Percentiles rank a stretch among this genome's conserved stretches.
phyloP scores from a whole-genome alignment of 495 filamentous ascomycete species.

The Tuber indicum region DNA sequence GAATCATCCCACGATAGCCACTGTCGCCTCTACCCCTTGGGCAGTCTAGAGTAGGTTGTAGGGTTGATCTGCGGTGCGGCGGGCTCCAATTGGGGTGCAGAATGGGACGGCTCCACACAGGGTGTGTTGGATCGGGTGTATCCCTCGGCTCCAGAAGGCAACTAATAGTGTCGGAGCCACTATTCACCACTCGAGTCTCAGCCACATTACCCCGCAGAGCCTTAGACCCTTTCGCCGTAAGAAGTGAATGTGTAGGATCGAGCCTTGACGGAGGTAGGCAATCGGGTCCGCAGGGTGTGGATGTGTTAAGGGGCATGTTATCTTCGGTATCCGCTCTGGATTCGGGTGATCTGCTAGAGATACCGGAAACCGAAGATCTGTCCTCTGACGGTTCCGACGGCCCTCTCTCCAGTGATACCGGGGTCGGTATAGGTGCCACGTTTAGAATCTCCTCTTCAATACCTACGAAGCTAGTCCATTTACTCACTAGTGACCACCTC shows the following conservation, averaged over 20 bases:
- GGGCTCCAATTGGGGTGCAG: too few relatives aligned
- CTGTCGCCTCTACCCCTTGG: too few relatives aligned
- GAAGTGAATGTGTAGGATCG: not conserved
- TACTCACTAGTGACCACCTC: slow-evolving; percentile 58
- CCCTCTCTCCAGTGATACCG: not conserved
- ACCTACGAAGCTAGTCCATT: slow-evolving; percentile 65
- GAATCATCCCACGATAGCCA: too few relatives aligned
- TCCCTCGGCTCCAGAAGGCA: not conserved
- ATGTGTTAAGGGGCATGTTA: not conserved
- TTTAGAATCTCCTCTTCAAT: slow-evolving; percentile 44
- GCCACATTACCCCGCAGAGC: too few relatives aligned
- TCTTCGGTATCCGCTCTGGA: not conserved
- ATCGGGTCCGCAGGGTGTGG: not conserved
- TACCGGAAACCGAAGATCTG: not conserved
- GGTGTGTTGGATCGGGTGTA: not conserved
- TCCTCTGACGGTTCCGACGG: not conserved
- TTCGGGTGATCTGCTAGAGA: not conserved
- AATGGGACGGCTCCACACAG: not conserved
- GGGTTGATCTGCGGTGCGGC: too few relatives aligned
- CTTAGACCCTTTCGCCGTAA: not conserved
- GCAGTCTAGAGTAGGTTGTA: too few relatives aligned
- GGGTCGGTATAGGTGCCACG: slow-evolving; percentile 8
- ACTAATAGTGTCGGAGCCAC: not conserved
- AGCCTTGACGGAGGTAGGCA: too few relatives aligned
- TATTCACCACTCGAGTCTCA: not conserved